Conservation (phyloP, 441 rosid species). For the Gossypium schwendimanii region DNA sequence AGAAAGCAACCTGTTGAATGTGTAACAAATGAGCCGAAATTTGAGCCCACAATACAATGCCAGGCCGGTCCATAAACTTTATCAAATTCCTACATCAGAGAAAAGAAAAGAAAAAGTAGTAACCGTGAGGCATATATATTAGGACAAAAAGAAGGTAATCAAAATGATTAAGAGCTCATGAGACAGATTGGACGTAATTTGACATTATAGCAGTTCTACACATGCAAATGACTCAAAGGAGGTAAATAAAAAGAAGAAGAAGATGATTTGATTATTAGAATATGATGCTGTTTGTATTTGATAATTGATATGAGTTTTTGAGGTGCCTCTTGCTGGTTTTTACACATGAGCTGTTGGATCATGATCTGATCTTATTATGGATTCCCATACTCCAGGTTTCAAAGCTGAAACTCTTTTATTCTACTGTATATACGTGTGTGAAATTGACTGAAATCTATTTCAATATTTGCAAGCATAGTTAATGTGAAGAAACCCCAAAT, state of each 20-base stretch:
- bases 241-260: background rate
- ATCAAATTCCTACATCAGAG: slow-evolving; percentile 50
- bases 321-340: background rate
- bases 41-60: slow-evolving; percentile 72
- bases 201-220: background rate
- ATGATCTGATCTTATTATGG: background rate
- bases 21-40: slow-evolving; percentile 67
- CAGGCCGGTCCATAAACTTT: slow-evolving; percentile 68
- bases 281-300: background rate
- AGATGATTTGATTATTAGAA: background rate
- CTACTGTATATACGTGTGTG: background rate
- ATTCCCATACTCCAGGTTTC: background rate
- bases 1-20: slow-evolving; percentile 58
- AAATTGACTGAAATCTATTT: background rate
- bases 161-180: background rate
- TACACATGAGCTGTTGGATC: slow-evolving; percentile 2
- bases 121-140: background rate
- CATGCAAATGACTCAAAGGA: slow-evolving; percentile 2
- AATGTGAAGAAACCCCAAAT: background rate
- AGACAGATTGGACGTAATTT: background rate
- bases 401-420: background rate
- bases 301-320: background rate
- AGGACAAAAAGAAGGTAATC: background rate
- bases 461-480: background rate
- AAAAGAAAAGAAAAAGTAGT: background rate